Conservation (phyloP, 2,329 filamentous ascomycete species). For the Phaeoacremonium minimum region DNA sequence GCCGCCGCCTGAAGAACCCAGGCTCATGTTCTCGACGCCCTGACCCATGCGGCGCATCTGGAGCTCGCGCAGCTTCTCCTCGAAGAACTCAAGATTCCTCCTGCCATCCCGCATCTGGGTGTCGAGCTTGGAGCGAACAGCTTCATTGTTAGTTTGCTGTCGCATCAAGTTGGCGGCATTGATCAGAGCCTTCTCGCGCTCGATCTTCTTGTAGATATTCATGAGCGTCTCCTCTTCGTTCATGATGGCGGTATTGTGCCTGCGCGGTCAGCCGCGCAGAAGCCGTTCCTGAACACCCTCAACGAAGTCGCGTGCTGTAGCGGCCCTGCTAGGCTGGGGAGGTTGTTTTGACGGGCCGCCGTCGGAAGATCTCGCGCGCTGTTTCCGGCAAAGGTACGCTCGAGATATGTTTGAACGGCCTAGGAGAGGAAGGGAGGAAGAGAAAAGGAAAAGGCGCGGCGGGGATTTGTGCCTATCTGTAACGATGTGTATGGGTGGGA, state of each 20-base stretch:
- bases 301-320: no score
- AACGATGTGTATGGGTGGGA: no score
- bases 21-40: constrained; percentile 62
- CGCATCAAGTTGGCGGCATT: constrained; percentile 92
- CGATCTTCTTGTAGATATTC: constrained; percentile 94
- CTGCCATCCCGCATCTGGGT: constrained; percentile 91
- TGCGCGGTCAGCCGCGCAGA: constrained; percentile 12
- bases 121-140: constrained; percentile 85
- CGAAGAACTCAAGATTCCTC: constrained; percentile 91
- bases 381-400: no score
- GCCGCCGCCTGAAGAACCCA: constrained; percentile 44
- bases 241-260: constrained; percentile 41
- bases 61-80: constrained; percentile 85
- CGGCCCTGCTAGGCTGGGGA: no score
- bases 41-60: constrained; percentile 73
- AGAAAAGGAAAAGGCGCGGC: no score
- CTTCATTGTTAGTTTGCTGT: constrained; percentile 90
- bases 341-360: no score
- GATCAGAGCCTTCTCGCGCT: constrained; percentile 93
- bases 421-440: no score
- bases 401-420: no score
- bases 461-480: no score
- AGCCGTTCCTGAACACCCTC: no score
- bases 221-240: constrained; percentile 63
- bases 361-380: no score